Percentiles rank a stretch among this genome's conserved stretches.
Conservation (phyloP, 768 basidiomycete species). For the Termitomyces sp. region DNA sequence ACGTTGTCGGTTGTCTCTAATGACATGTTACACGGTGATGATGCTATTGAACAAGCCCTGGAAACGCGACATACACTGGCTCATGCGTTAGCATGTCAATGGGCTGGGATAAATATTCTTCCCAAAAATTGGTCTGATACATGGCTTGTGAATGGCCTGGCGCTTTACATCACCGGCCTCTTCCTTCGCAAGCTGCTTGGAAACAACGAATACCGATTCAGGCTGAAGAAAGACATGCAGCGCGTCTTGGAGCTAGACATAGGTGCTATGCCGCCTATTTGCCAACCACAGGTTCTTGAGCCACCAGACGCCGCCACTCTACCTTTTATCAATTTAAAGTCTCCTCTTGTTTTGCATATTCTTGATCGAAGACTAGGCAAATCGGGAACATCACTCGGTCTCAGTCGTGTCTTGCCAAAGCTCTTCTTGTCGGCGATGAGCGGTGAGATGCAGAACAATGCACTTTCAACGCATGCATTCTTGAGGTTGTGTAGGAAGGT, state of each 20-base stretch:
- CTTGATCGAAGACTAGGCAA: slow-evolving; percentile 92
- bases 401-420: slow-evolving; percentile 93
- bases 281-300: slow-evolving; percentile 80
- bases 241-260: slow-evolving; percentile 85
- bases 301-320: slow-evolving; percentile 78
- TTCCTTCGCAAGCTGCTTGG: slow-evolving; percentile 87
- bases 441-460: slow-evolving; percentile 83
- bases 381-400: slow-evolving; percentile 90
- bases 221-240: slow-evolving; percentile 95
- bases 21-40: slow-evolving; percentile 83
- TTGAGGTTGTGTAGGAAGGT: slow-evolving; percentile 90
- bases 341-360: slow-evolving; percentile 94
- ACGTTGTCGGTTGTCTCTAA: slow-evolving; percentile 75
- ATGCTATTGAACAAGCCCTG: slow-evolving; percentile 89
- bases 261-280: slow-evolving; percentile 89
- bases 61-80: slow-evolving; percentile 84
- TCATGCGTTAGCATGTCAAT: slow-evolving; percentile 91
- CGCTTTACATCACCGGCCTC: slow-evolving; percentile 84
- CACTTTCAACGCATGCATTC: slow-evolving; percentile 87
- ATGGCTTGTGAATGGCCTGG: slow-evolving; percentile 96
- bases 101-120: slow-evolving; percentile 95
- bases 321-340: slow-evolving; percentile 92
- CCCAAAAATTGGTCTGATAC: slow-evolving; percentile 91
- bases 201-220: slow-evolving; percentile 95
- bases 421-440: slow-evolving; percentile 92